Evolutionary conservation across 345 rosid species (phyloP), one percentile per base, ranked within the genome.

Genomic region (Psidium guajava): DNA sequence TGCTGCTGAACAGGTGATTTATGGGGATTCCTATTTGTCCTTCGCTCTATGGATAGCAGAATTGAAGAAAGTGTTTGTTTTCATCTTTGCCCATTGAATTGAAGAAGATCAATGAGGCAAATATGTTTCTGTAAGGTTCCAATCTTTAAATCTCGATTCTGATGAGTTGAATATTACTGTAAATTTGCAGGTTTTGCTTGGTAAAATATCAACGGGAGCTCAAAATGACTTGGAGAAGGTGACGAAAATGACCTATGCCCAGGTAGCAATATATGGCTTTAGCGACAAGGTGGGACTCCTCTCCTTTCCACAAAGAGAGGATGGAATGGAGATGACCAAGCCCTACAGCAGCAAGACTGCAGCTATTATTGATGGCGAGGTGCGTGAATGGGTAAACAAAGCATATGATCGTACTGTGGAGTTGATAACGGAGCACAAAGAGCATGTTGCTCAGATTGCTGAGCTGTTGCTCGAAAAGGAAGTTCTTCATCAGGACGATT

Each of bases 171-270:
- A 57, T 44, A 24, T 53, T 32, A 12, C 18, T 36, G 80, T 69
- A 69, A 49, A 55, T 4, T 55, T 56, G 85, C 93, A 95, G 98
- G 97, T 97, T 82, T 82, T 97, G 91, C 61, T 95, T 82, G 99
- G 99, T 24, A 96, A 86, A 89, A 96, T 97, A 81, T 96, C 99
- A 14, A 96, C 99, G 0, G 99, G 99, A 83, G 99, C 99, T 0
- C 99, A 96, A 84, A 96, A 97, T 86, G 99, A 96, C 90, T 89
- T 97, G 86, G 99, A 96, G 92, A 97, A 97, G 86, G 99, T 97
- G 83, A 97, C 99, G 0, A 95, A 95, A 87, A 94, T 95, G 99
- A 96, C 98, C 0, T 97, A 97, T 80, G 99, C 98, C 18, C 99
- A 97, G 88, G 99, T 97, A 21, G 99, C 99, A 16, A 95, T 96